These are phyloP conservation scores for Solanum virginianum DNA, from an alignment of 257 asterid species.

Conservation along the genomic window DNA sequence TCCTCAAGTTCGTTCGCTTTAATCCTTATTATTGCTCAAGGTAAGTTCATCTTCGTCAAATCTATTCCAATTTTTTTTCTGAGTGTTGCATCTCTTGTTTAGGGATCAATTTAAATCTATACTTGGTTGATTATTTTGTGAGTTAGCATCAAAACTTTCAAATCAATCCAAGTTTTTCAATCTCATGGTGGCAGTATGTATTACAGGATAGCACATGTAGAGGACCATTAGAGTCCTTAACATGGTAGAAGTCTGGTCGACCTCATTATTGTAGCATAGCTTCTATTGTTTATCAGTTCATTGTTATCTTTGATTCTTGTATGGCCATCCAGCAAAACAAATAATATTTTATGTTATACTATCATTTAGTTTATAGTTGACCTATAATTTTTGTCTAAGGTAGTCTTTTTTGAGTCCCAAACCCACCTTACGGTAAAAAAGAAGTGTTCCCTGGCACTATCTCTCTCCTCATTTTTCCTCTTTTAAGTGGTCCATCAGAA, in stretches of 20 bases:
- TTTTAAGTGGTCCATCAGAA: not conserved
- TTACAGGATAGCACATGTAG: not conserved
- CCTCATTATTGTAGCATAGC: not conserved
- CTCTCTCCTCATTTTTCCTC: not conserved
- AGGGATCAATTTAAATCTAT: not conserved
- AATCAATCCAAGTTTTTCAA: not conserved
- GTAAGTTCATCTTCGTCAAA: slow-evolving; percentile 18
- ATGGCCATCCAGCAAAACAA: not conserved
- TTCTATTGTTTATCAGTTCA: not conserved
- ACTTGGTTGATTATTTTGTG: not conserved
- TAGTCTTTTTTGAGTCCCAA: not conserved
- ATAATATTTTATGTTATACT: not conserved
- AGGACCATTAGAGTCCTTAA: not conserved
- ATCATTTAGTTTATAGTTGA: not conserved
- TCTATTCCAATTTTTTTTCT: not conserved
- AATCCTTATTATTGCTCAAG: slow-evolving; percentile 57
- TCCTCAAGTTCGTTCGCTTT: slow-evolving; percentile 32
- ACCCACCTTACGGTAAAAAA: not conserved
- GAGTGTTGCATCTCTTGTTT: not conserved
- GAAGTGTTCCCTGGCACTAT: not conserved
- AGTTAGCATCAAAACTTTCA: not conserved
- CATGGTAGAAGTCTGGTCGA: not conserved
- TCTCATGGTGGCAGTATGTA: not conserved
- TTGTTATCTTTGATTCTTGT: not conserved
- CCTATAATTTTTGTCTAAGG: not conserved